Base-by-base conservation (phyloP, 805 yeast species). In the Priceomyces castillae region DNA sequence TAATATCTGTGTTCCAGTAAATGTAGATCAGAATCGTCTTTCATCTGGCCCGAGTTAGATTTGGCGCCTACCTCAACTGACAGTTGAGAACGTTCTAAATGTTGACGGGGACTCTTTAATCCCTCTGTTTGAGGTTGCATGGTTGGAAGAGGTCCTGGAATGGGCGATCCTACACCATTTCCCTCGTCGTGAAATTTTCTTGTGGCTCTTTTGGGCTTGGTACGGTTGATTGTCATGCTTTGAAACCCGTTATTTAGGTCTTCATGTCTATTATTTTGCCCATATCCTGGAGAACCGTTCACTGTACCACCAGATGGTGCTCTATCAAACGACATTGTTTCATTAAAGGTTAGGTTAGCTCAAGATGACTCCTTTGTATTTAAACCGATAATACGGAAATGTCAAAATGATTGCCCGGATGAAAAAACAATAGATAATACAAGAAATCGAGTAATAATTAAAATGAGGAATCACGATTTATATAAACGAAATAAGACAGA, bases 171-270 rank as follows among this genome's bases (percentile, higher is more conserved):
- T 20, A 19, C 23, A 19, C 44, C 41, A 33, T 26, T 17, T 7
- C 26, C 19, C 12, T 56, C 64, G 19, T 59, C 44, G 42, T 62
- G 68, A 46, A 47, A 62, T 3, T 69, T 69, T 47, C 71, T 48
- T 10, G 52, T 61, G 4, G 59, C 48, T 45, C 67, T 48, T 43
- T 64, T 65, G 42, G 61, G 61, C 51, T 61, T 62, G 23, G 41
- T 17, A 31, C 38, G 39, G 33, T 37, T 34, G 9, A 50, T 22
- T 12, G 47, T 30, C 33, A 52, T 33, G 11, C 40, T 41, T 19
- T 45, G 48, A 11, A 50, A 11, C 11, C 37, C 38, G 6, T 30
- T 25, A 16, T 33, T 30, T 14, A 46, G 44, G 19, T 37, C 40
- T n/a, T 39, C 28, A 4, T 22, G 16, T 34, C 22, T 19, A 22